Conservation (phyloP, 176 grass and related monocot species). For the Musa schizocarpa region DNA sequence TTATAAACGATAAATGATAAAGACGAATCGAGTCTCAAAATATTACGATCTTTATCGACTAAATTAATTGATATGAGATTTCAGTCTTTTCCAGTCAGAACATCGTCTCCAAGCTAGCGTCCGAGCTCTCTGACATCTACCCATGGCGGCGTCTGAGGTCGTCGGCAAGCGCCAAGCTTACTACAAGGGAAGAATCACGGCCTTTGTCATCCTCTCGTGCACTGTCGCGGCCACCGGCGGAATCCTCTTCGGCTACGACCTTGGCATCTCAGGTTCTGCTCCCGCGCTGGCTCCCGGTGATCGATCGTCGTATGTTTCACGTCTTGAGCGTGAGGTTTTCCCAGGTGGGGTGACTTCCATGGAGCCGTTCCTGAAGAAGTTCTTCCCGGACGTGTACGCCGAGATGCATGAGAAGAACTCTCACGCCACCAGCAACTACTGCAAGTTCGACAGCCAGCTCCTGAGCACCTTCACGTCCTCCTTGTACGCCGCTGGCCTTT, state of each 20-base stretch:
- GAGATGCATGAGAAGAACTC: constrained; percentile 31
- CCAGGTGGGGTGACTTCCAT: constrained; percentile 57
- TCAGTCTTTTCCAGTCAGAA: too few relatives aligned
- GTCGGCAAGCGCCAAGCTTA: not conserved
- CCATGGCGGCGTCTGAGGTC: not conserved
- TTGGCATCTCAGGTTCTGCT: constrained; percentile 64
- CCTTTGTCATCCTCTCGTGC: constrained; percentile 64
- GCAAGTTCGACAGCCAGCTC: constrained; percentile 65
- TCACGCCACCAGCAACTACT: constrained; percentile 42
- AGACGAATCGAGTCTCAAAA: too few relatives aligned
- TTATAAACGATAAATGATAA: too few relatives aligned
- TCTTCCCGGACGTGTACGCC: constrained; percentile 63
- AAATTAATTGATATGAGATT: too few relatives aligned
- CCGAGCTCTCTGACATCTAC: not conserved
- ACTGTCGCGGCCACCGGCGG: constrained; percentile 71
- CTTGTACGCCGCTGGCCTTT: constrained; percentile 68
- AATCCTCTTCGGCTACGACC: constrained; percentile 91
- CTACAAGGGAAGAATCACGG: constrained; percentile 60
- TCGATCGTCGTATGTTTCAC: not conserved
- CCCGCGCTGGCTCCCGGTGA: too few relatives aligned
- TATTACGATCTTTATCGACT: too few relatives aligned
- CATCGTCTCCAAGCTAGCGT: too few relatives aligned
- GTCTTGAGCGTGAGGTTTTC: not conserved
- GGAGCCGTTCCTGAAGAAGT: constrained; percentile 60
- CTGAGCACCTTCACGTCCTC: constrained; percentile 76